phyloP scores from a whole-genome alignment of 2,329 filamentous ascomycete genomes.

The Alternaria sp. region DNA sequence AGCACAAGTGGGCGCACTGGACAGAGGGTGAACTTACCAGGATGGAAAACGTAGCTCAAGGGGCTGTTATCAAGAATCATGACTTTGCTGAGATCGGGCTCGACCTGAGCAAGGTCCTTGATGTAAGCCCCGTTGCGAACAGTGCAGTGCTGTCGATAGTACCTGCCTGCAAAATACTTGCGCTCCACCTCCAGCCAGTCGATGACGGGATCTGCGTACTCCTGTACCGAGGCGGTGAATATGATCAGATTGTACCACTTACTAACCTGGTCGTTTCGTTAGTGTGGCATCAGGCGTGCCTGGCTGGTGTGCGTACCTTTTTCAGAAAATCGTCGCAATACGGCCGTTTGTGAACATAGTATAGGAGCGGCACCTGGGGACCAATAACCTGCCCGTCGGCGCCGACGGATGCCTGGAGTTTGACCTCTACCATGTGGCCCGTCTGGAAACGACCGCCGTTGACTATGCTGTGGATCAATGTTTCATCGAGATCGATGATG shows the following conservation, averaged over 20 bases:
- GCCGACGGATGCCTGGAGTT: conserved; percentile 75
- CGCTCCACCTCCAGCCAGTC: conserved; percentile 97
- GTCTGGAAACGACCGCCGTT: conserved; percentile 95
- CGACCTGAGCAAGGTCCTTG: conserved; percentile 94
- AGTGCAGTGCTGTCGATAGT: conserved; percentile 97
- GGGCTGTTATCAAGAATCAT: conserved; percentile 99
- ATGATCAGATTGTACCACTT: conserved; percentile 99
- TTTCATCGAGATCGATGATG: conserved; percentile 95
- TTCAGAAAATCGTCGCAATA: conserved; percentile 96
- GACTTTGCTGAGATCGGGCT: conserved; percentile 95
- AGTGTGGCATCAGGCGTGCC: conserved; percentile 15
- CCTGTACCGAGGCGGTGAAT: conserved; percentile 96
- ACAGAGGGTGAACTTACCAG: conserved; percentile 67
- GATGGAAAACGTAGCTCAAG: conserved; percentile 97
- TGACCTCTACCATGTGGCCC: conserved; percentile 98
- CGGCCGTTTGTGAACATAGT: conserved; percentile 98
- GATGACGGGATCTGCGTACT: conserved; percentile 98
- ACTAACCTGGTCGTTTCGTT: conserved; percentile 65
- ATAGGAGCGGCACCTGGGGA: conserved; percentile 93
- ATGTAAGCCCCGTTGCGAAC: conserved; percentile 96
- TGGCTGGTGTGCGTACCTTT: conserved; percentile 60
- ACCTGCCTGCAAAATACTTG: conserved; percentile 92
- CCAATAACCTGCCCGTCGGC: conserved; percentile 72
- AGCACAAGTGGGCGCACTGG: neutral
- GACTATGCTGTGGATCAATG: conserved; percentile 95